Percentiles rank a stretch among this genome's conserved stretches.
phyloP scores from a whole-genome alignment of 225 moss, liverwort and hornwort species.

The Asterella californica region DNA sequence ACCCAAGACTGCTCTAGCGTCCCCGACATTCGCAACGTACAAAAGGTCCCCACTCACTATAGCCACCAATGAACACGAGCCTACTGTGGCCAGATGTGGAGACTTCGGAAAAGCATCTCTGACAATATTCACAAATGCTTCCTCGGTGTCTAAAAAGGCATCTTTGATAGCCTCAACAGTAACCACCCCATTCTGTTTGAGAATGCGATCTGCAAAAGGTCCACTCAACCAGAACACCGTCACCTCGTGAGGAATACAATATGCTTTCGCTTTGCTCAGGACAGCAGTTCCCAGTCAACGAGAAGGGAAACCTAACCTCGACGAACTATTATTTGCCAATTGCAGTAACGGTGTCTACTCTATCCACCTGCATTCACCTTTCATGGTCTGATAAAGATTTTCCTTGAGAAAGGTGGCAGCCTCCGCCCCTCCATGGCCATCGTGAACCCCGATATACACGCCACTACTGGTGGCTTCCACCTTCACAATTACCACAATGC shows the following conservation, averaged over 20 bases:
- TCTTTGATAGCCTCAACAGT: constrained; percentile 36
- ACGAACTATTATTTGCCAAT: background rate
- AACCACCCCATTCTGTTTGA: constrained; percentile 39
- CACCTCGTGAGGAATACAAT: background rate
- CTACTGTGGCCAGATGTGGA: constrained; percentile 47
- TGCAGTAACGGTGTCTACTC: background rate
- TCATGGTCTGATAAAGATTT: constrained; percentile 39
- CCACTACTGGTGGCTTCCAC: constrained; percentile 45
- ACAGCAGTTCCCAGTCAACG: background rate
- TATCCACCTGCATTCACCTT: constrained; percentile 23
- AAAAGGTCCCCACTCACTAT: constrained; percentile 37
- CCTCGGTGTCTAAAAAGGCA: constrained; percentile 37
- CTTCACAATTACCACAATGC: constrained; percentile 16
- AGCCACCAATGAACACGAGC: constrained; percentile 44
- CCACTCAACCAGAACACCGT: background rate
- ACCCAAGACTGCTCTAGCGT: constrained; percentile 46
- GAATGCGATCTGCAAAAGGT: constrained; percentile 31
- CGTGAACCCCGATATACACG: constrained; percentile 45
- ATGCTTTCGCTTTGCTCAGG: background rate
- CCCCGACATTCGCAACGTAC: constrained; percentile 45
- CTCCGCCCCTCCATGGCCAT: constrained; percentile 47
- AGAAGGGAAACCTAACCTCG: background rate
- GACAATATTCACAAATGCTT: constrained; percentile 40
- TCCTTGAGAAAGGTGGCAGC: constrained; percentile 44
- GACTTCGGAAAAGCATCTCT: constrained; percentile 44